Evolutionary conservation across 805 yeast species (phyloP).

Genomic region (Saturnispora kantuleensis): DNA sequence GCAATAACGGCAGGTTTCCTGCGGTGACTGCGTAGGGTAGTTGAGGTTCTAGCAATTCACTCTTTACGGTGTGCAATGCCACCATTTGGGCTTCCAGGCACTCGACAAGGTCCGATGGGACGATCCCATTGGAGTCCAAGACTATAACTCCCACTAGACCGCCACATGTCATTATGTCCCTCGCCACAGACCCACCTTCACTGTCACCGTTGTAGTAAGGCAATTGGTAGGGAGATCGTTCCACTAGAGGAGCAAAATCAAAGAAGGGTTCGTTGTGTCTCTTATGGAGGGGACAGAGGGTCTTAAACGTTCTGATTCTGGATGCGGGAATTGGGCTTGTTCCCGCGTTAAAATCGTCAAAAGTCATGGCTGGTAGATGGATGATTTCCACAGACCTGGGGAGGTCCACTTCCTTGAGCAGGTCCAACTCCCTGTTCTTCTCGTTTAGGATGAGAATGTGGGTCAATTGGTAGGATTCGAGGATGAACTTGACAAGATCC

Average conservation of each 20-base stretch:
- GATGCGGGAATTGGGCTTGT: constrained; percentile 43
- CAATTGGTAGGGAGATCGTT: constrained; percentile 31
- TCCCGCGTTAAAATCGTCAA: constrained; percentile 22
- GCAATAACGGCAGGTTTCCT: constrained; percentile 21
- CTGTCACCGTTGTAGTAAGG: constrained; percentile 25
- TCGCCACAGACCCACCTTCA: background rate
- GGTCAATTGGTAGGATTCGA: constrained; percentile 40
- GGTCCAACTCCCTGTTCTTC: constrained; percentile 24
- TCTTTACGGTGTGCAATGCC: constrained; percentile 28
- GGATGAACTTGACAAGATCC: constrained; percentile 44
- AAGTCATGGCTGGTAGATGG: constrained; percentile 8
- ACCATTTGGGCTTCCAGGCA: constrained; percentile 34
- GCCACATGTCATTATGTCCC: constrained; percentile 8
- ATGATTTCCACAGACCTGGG: constrained; percentile 6
- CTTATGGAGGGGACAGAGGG: constrained; percentile 44
- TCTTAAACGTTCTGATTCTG: constrained; percentile 42
- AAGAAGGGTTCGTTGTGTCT: constrained; percentile 13
- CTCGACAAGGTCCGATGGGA: constrained; percentile 26
- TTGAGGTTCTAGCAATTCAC: constrained; percentile 14
- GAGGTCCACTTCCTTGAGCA: constrained; percentile 7
- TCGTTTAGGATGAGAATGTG: constrained; percentile 39
- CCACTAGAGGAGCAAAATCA: constrained; percentile 35
- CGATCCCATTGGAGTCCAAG: constrained; percentile 25
- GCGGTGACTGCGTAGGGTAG: background rate
- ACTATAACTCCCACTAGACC: constrained; percentile 32